Evolutionary conservation across 495 filamentous ascomycete species (phyloP).

Genomic region (Tuber aestivum): DNA sequence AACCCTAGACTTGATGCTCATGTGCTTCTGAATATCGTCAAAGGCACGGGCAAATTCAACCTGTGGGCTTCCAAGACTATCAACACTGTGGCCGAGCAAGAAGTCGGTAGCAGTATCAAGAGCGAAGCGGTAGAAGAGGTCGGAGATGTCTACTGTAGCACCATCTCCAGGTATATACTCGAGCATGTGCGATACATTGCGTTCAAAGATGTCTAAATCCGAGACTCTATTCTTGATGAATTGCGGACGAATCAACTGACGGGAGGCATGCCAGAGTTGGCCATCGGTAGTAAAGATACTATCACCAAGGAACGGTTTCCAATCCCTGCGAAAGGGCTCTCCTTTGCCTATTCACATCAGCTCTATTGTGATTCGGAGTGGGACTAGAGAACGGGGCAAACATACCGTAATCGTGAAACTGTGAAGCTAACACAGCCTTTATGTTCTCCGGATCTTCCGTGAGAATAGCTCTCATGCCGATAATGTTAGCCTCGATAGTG

Average conservation of each 20-base stretch:
- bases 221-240: slow-evolving; percentile 75
- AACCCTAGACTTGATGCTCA: slow-evolving; percentile 56
- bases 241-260: slow-evolving; percentile 68
- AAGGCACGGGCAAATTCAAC: slow-evolving; percentile 66
- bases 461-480: slow-evolving; percentile 56
- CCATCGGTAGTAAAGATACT: slow-evolving; percentile 77
- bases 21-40: slow-evolving; percentile 62
- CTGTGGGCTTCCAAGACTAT: slow-evolving; percentile 57
- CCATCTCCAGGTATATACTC: slow-evolving; percentile 55
- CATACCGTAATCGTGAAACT: slow-evolving; percentile 60
- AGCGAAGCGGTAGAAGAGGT: slow-evolving; percentile 73
- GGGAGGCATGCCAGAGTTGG: slow-evolving; percentile 63
- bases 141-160: slow-evolving; percentile 58
- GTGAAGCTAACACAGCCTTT: slow-evolving; percentile 72
- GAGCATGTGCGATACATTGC: slow-evolving; percentile 62
- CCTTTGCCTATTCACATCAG: slow-evolving; percentile 68
- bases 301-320: slow-evolving; percentile 68
- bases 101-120: slow-evolving; percentile 81
- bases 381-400: not conserved
- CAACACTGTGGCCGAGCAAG: slow-evolving; percentile 68
- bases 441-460: slow-evolving; percentile 62
- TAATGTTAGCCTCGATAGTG: slow-evolving; percentile 58
- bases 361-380: slow-evolving; percentile 20
- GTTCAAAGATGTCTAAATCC: slow-evolving; percentile 74
- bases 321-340: slow-evolving; percentile 60